These are phyloP conservation scores for Pugionium cornutum DNA, from an alignment of 345 rosid species.

Conservation along the genomic window DNA sequence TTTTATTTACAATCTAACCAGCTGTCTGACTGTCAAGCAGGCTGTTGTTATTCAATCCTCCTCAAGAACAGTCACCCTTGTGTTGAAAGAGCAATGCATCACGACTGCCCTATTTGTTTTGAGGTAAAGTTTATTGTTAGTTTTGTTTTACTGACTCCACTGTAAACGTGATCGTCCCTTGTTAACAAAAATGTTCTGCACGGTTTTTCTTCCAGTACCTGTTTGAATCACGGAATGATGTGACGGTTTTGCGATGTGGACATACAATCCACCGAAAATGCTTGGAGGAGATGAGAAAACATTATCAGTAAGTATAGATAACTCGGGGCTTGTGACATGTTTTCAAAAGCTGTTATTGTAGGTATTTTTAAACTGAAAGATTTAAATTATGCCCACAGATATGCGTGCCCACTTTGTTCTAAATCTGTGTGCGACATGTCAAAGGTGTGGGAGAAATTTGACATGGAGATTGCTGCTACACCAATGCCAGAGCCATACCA, in stretches of 20 bases:
- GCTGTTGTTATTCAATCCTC: conserved; percentile 81
- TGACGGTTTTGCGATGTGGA: conserved; percentile 80
- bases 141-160: not conserved
- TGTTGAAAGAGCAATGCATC: conserved; percentile 99
- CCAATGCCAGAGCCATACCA: conserved; percentile 79
- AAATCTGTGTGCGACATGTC: conserved; percentile 95
- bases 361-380: not conserved
- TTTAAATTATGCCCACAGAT: conserved; percentile 42
- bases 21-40: conserved; percentile 36
- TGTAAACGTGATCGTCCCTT: not conserved
- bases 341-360: not conserved
- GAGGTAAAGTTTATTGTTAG: conserved; percentile 51
- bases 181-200: not conserved
- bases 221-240: conserved; percentile 72
- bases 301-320: conserved; percentile 58
- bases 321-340: not conserved
- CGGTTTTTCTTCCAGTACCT: conserved; percentile 55
- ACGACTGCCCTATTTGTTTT: conserved; percentile 87
- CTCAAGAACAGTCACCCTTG: conserved; percentile 78
- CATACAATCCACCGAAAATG: conserved; percentile 82
- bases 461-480: conserved; percentile 73
- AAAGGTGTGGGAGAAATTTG: conserved; percentile 85
- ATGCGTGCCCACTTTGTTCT: conserved; percentile 86
- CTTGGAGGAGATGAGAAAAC: conserved; percentile 81
- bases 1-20: conserved; percentile 3